These are phyloP conservation scores for Phaeodactylum tricornutum DNA, from an alignment of 108 stramenopile genomes.

Conservation along the genomic window DNA sequence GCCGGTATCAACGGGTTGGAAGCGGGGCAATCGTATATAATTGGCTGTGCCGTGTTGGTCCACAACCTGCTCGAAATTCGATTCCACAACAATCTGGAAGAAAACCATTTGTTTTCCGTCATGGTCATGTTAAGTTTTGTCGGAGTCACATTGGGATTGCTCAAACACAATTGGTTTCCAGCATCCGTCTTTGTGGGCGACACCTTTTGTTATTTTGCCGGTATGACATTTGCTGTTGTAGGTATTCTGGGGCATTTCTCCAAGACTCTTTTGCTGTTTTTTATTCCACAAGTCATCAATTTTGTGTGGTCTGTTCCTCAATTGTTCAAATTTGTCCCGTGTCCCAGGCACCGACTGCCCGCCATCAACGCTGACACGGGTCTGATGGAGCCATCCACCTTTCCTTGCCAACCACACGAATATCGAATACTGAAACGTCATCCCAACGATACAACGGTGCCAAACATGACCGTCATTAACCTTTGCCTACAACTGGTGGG, in stretches of 20 bases:
- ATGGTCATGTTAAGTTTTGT: slow-evolving; percentile 80
- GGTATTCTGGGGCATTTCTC: slow-evolving; percentile 95
- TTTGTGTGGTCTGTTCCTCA: slow-evolving; percentile 94
- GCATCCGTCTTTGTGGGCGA: slow-evolving; percentile 96
- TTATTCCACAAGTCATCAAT: slow-evolving; percentile 95
- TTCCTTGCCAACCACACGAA: slow-evolving; percentile 31
- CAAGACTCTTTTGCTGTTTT: slow-evolving; percentile 93
- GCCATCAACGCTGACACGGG: slow-evolving; percentile 68
- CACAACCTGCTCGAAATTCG: slow-evolving; percentile 75
- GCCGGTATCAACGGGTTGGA: slow-evolving; percentile 99
- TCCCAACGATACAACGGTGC: slow-evolving; percentile 25
- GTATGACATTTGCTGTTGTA: slow-evolving; percentile 96
- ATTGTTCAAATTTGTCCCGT: slow-evolving; percentile 89
- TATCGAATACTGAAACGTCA: slow-evolving; percentile 28
- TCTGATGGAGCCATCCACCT: slow-evolving; percentile 73
- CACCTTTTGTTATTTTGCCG: slow-evolving; percentile 98
- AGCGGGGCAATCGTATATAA: slow-evolving; percentile 90
- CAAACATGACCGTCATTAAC: slow-evolving; percentile 95
- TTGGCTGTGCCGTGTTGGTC: slow-evolving; percentile 71
- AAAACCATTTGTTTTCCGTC: slow-evolving; percentile 81
- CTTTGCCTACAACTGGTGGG: slow-evolving; percentile 76
- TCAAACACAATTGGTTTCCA: slow-evolving; percentile 94
- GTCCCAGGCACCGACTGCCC: slow-evolving; percentile 95
- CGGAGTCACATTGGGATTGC: slow-evolving; percentile 75
- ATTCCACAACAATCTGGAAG: slow-evolving; percentile 18